Evolutionary conservation across 2,329 filamentous ascomycete genomes (phyloP).

Genomic region (Penicillium sp.): DNA sequence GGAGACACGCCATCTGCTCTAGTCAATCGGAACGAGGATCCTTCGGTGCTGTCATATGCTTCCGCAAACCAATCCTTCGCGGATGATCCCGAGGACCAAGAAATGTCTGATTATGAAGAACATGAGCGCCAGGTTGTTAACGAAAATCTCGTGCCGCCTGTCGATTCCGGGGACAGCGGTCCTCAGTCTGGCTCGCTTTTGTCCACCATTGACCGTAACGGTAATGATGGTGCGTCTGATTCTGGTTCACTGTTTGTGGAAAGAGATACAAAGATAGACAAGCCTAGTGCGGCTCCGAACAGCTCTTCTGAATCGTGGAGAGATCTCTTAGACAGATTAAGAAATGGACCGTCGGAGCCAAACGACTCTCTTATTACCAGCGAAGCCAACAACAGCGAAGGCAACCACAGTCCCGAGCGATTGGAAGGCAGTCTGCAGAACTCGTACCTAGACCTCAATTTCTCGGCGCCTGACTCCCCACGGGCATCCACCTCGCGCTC

Average conservation of each 20-base stretch:
- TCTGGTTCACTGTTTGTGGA: not conserved
- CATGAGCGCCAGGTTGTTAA: conserved; percentile 16
- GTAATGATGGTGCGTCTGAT: not conserved
- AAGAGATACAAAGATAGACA: not conserved
- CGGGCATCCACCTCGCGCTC: conserved; percentile 11
- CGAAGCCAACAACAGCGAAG: not conserved
- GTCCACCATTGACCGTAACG: conserved; percentile 9
- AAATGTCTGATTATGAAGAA: not conserved
- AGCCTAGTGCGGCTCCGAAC: not conserved
- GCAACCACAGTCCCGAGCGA: conserved; percentile 1
- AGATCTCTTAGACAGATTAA: not conserved
- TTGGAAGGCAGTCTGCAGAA: conserved; percentile 14
- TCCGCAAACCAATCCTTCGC: conserved; percentile 20
- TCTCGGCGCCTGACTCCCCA: conserved; percentile 9
- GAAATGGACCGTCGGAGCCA: not conserved
- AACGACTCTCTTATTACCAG: not conserved
- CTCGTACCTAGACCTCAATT: conserved; percentile 13
- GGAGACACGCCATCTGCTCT: conserved; percentile 11
- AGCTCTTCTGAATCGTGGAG: conserved; percentile 3
- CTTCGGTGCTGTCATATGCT: conserved; percentile 16
- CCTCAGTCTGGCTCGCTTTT: conserved; percentile 17
- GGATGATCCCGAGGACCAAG: conserved; percentile 3
- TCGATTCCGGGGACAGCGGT: not conserved
- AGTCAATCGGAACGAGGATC: conserved; percentile 13
- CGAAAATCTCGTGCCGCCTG: not conserved